Evolutionary conservation across 2,329 filamentous ascomycete species (phyloP).

Genomic region (Penicillium decumbens): DNA sequence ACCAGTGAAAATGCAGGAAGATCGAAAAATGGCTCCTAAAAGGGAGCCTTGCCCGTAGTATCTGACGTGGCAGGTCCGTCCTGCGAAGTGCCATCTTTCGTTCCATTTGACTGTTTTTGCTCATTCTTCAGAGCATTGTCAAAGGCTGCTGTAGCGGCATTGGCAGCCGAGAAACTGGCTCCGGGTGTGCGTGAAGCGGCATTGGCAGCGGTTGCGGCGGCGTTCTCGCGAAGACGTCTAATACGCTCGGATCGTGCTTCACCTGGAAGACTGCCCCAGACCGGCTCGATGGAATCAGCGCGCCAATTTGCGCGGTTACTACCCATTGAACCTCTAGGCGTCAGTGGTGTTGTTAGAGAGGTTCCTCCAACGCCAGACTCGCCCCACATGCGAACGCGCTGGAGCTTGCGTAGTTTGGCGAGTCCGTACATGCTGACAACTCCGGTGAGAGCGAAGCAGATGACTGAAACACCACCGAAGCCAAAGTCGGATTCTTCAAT

Average conservation of each 20-base stretch:
- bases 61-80: background rate
- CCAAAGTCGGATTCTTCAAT: slow-evolving; percentile 90
- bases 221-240: slow-evolving; percentile 34
- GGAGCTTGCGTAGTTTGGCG: slow-evolving; percentile 74
- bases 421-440: slow-evolving; percentile 81
- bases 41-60: background rate
- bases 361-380: slow-evolving; percentile 44
- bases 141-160: slow-evolving; percentile 11
- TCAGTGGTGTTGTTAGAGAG: slow-evolving; percentile 27
- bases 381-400: slow-evolving; percentile 82
- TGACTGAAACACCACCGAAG: slow-evolving; percentile 68
- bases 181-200: slow-evolving; percentile 14
- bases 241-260: slow-evolving; percentile 37
- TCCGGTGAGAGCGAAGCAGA: slow-evolving; percentile 67
- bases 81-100: slow-evolving; percentile 1
- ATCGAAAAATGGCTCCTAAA: background rate
- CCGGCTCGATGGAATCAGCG: slow-evolving; percentile 42
- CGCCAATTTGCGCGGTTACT: slow-evolving; percentile 40
- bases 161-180: background rate
- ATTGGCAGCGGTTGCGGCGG: slow-evolving; percentile 23
- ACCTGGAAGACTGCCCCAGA: slow-evolving; percentile 38
- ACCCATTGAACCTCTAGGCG: slow-evolving; percentile 22
- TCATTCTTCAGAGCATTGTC: slow-evolving; percentile 7
- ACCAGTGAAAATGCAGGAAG: background rate
- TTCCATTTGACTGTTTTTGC: background rate